Evolutionary conservation across 129 eudicot species (phyloP).

Genomic region (Erigeron canadensis): DNA sequence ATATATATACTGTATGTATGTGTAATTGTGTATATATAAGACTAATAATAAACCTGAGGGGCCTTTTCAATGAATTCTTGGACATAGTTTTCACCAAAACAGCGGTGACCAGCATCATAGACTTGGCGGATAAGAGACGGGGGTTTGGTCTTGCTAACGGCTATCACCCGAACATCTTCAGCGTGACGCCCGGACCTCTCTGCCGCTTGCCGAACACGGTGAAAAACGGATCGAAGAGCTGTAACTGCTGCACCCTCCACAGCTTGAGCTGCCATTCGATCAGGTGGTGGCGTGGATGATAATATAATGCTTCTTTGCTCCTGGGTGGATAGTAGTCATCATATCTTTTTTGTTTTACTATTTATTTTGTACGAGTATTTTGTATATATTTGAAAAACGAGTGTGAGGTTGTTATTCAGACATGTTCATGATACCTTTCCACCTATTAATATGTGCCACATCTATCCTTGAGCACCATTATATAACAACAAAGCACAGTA

Average conservation of each 20-base stretch:
- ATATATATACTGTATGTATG: background rate
- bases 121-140: constrained; percentile 67
- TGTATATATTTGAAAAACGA: background rate
- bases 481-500: no score
- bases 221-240: constrained; percentile 73
- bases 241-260: constrained; percentile 58
- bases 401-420: constrained; percentile 32
- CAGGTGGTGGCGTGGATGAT: no score
- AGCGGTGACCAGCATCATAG: constrained; percentile 87
- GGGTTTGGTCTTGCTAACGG: constrained; percentile 86
- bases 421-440: constrained; percentile 15
- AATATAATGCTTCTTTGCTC: no score
- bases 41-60: no score
- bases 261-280: no score
- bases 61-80: constrained; percentile 89
- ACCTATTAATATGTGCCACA: constrained; percentile 21
- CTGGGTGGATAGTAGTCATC: no score
- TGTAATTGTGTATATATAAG: no score
- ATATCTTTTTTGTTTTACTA: no score
- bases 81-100: constrained; percentile 90
- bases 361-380: no score
- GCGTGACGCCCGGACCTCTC: constrained; percentile 68
- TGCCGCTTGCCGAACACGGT: constrained; percentile 74
- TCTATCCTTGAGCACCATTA: no score
- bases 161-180: constrained; percentile 75